Evolutionary conservation across 352 stramenopile genomes (phyloP).

Genomic region (Phytophthora palmivora): DNA sequence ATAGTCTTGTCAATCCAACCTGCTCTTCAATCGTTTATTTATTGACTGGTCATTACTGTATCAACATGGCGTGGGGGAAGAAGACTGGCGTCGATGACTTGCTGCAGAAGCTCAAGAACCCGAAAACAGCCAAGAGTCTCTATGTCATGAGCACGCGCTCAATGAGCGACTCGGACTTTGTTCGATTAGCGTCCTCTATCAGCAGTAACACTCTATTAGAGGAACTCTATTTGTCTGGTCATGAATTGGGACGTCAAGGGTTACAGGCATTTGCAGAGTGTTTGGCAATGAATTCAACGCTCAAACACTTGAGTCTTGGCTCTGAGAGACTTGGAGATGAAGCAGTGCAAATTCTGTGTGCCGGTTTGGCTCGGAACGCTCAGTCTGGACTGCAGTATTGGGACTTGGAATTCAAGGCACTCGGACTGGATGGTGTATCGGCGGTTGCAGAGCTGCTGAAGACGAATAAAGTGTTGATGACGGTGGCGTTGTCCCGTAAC

Average conservation of each 20-base stretch:
- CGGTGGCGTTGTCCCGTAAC: conserved; percentile 73
- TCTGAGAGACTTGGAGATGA: conserved; percentile 64
- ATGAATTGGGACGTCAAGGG: conserved; percentile 51
- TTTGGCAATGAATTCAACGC: conserved; percentile 68
- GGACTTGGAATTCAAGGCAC: conserved; percentile 80
- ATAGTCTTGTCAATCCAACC: neutral
- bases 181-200: conserved; percentile 60
- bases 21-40: conserved; percentile 5
- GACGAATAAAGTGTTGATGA: conserved; percentile 50
- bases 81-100: conserved; percentile 77
- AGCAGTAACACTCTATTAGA: conserved; percentile 63
- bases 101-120: conserved; percentile 67
- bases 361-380: conserved; percentile 59
- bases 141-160: conserved; percentile 81
- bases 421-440: conserved; percentile 49
- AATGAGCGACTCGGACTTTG: conserved; percentile 60
- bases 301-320: conserved; percentile 74
- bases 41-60: conserved; percentile 35
- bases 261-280: conserved; percentile 70
- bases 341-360: conserved; percentile 52
- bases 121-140: conserved; percentile 66
- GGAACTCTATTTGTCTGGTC: conserved; percentile 82
- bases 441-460: conserved; percentile 64
- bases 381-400: conserved; percentile 60
- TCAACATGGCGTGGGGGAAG: conserved; percentile 80